Conservation (phyloP, 1,284 basidiomycete species). For the Malassezia obtusa region DNA sequence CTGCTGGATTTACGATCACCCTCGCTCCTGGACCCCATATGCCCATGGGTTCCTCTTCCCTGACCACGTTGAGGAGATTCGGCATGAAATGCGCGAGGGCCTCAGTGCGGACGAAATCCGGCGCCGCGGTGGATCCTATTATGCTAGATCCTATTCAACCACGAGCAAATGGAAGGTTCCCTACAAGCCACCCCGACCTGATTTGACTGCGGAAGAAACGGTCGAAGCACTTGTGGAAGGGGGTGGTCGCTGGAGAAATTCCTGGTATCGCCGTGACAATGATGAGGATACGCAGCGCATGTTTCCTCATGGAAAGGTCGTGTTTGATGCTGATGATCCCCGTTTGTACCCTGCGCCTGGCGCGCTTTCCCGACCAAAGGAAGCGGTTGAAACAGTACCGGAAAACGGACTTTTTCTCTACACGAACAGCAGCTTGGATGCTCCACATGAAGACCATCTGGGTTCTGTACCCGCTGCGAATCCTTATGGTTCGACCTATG, state of each 20-base stretch:
- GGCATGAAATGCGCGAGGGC: slow-evolving; percentile 47
- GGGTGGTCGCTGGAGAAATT: slow-evolving; percentile 53
- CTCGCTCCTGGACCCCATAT: slow-evolving; percentile 75
- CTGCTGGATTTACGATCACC: slow-evolving; percentile 98
- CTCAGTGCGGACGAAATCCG: slow-evolving; percentile 48
- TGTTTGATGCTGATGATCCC: slow-evolving; percentile 41
- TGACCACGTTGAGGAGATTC: slow-evolving; percentile 67
- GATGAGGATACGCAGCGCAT: slow-evolving; percentile 28
- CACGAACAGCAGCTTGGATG: background rate
- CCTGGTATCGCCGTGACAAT: slow-evolving; percentile 45
- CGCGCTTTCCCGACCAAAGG: background rate
- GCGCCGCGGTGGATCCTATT: slow-evolving; percentile 49
- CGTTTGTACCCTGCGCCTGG: slow-evolving; percentile 22
- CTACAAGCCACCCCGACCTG: slow-evolving; percentile 64
- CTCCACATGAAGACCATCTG: too few relatives aligned
- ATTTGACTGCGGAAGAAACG: slow-evolving; percentile 62
- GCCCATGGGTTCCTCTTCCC: slow-evolving; percentile 96
- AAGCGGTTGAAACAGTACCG: background rate
- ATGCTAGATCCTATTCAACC: slow-evolving; percentile 64
- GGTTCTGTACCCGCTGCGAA: background rate
- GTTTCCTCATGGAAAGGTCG: slow-evolving; percentile 37
- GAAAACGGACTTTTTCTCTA: slow-evolving; percentile 1
- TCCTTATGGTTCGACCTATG: slow-evolving; percentile 12
- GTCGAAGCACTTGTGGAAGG: slow-evolving; percentile 91
- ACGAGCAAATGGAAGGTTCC: slow-evolving; percentile 73